These are phyloP conservation scores for Phytophthora lateralis DNA, from an alignment of 352 stramenopile species.

Conservation along the genomic window DNA sequence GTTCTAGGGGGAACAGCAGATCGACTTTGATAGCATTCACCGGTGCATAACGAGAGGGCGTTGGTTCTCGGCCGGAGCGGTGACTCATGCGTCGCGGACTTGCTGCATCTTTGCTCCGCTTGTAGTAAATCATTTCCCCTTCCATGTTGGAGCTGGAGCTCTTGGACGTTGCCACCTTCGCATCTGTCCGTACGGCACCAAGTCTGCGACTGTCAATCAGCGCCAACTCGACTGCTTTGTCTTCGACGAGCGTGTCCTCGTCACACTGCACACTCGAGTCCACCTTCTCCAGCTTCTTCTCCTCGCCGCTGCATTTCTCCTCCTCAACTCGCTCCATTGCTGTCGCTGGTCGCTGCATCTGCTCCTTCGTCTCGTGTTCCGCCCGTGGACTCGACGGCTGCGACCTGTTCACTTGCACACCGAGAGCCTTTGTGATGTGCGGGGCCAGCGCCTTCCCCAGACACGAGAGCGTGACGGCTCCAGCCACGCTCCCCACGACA, in stretches of 20 bases:
- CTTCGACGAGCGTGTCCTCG: neutral
- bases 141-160: neutral
- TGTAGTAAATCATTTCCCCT: slow-evolving; percentile 10
- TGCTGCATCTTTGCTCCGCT: neutral
- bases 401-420: slow-evolving; percentile 34
- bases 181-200: neutral
- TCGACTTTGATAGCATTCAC: slow-evolving; percentile 2
- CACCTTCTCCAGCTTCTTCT: slow-evolving; percentile 6
- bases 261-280: slow-evolving; percentile 46
- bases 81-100: slow-evolving; percentile 1
- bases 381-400: slow-evolving; percentile 11
- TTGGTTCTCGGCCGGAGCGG: neutral
- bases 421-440: slow-evolving; percentile 38
- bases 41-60: neutral
- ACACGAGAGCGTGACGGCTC: slow-evolving; percentile 49
- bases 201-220: neutral
- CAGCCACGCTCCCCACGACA: slow-evolving; percentile 27
- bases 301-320: neutral
- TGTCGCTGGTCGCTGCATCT: neutral
- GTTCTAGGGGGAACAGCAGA: slow-evolving; percentile 28
- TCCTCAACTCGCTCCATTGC: neutral
- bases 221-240: neutral
- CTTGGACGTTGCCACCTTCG: neutral
- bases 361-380: slow-evolving; percentile 7
- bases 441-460: slow-evolving; percentile 46